Evolutionary conservation across 306 rosid genomes (phyloP).

Genomic region (Morella rubra): DNA sequence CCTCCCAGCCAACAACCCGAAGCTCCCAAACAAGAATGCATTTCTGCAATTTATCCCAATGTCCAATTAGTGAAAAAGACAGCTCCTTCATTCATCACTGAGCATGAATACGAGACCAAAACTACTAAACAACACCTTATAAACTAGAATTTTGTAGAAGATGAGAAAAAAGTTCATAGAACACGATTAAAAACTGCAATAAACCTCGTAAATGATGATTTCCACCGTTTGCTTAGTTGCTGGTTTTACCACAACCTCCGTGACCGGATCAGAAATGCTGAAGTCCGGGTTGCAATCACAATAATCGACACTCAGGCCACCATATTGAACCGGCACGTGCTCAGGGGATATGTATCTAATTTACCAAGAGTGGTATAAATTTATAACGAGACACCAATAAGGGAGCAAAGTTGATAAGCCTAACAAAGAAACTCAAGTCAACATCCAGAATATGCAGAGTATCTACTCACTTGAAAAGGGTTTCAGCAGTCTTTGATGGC

Average conservation of each 20-base stretch:
- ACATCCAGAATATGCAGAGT: neutral
- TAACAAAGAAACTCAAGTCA: neutral
- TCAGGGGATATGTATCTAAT: slow-evolving; percentile 81
- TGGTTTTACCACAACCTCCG: slow-evolving; percentile 62
- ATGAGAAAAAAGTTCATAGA: neutral
- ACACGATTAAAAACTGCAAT: slow-evolving; percentile 14
- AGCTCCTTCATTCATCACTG: slow-evolving; percentile 12
- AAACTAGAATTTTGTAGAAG: slow-evolving; percentile 11
- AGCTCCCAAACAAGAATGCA: slow-evolving; percentile 93
- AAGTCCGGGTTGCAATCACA: slow-evolving; percentile 97
- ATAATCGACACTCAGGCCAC: slow-evolving; percentile 85
- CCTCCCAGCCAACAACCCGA: slow-evolving; percentile 97
- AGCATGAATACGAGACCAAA: slow-evolving; percentile 9
- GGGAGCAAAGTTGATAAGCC: neutral
- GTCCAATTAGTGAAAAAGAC: slow-evolving; percentile 12
- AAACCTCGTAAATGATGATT: slow-evolving; percentile 88
- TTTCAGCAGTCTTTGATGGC: slow-evolving; percentile 44
- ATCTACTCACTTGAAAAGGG: slow-evolving; percentile 70
- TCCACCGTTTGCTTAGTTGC: slow-evolving; percentile 90
- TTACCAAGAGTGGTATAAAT: slow-evolving; percentile 7
- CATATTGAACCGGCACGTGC: slow-evolving; percentile 84
- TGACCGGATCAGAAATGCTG: slow-evolving; percentile 59
- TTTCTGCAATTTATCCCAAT: slow-evolving; percentile 50
- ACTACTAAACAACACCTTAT: neutral
- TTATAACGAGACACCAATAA: slow-evolving; percentile 17